These are phyloP conservation scores for Stereum hirsutum DNA, from an alignment of 1,284 basidiomycete genomes.

Conservation along the genomic window DNA sequence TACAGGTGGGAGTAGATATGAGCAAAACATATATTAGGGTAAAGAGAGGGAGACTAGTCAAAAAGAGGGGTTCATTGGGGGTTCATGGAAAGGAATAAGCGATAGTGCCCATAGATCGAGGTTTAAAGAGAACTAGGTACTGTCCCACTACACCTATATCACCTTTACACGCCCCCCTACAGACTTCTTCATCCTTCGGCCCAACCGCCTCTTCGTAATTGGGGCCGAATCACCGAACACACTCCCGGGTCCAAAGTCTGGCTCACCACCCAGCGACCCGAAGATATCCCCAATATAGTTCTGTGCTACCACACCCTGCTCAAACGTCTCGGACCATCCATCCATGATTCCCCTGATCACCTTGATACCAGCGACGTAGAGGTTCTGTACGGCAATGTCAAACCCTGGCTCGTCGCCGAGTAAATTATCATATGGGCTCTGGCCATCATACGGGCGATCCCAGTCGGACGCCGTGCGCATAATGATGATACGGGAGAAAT, in stretches of 20 bases:
- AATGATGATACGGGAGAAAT: constrained; percentile 35
- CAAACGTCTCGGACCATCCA: constrained; percentile 19
- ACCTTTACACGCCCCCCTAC: too few relatives aligned
- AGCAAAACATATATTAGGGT: too few relatives aligned
- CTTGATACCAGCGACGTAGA: constrained; percentile 20
- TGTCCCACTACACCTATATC: too few relatives aligned
- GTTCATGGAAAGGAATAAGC: too few relatives aligned
- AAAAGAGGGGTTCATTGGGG: too few relatives aligned
- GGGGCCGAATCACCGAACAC: background rate
- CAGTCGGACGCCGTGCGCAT: constrained; percentile 37
- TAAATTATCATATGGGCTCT: constrained; percentile 16
- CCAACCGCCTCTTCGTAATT: too few relatives aligned
- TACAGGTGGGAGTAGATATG: too few relatives aligned
- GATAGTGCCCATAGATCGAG: too few relatives aligned
- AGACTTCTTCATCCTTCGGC: too few relatives aligned
- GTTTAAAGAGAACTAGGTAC: too few relatives aligned
- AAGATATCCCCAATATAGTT: constrained; percentile 25
- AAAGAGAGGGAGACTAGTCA: too few relatives aligned
- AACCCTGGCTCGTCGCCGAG: constrained; percentile 15
- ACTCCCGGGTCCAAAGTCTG: constrained; percentile 16
- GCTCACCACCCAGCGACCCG: constrained; percentile 19
- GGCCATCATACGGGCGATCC: constrained; percentile 27
- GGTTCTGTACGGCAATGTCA: constrained; percentile 17
- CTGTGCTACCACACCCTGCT: constrained; percentile 16
- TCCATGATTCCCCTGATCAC: constrained; percentile 21